Conservation (phyloP, 1,139 yeast genomes). For the Geotrichum bryndzae region DNA sequence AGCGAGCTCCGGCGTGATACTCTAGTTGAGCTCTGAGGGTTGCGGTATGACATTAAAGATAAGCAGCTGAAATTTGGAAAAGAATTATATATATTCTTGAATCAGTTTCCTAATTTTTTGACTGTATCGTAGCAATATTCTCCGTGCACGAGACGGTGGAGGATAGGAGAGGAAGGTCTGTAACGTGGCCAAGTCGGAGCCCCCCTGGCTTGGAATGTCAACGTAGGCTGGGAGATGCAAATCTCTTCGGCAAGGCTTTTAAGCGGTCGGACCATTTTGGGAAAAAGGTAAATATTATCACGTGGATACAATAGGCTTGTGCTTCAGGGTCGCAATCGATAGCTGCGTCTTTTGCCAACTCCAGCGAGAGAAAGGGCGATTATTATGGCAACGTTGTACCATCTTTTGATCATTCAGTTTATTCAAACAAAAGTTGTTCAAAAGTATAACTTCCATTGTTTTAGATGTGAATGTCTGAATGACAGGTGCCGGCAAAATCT, state of each 20-base stretch:
- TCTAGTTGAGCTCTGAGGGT: constrained; percentile 7
- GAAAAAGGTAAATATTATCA: neutral
- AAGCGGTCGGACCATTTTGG: neutral
- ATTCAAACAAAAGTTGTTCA: too few relatives aligned
- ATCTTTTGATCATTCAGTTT: too few relatives aligned
- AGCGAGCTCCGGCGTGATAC: constrained; percentile 12
- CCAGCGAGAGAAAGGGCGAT: too few relatives aligned
- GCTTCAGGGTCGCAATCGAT: neutral
- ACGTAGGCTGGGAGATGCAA: neutral
- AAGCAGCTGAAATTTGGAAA: neutral
- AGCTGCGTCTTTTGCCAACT: too few relatives aligned
- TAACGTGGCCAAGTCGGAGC: neutral
- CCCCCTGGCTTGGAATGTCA: neutral
- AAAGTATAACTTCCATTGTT: too few relatives aligned
- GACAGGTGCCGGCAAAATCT: too few relatives aligned
- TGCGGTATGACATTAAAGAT: neutral
- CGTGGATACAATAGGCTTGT: neutral
- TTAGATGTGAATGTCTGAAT: too few relatives aligned
- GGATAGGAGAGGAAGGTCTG: neutral
- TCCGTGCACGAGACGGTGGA: neutral
- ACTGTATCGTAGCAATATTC: too few relatives aligned
- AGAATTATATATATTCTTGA: neutral
- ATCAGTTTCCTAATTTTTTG: neutral
- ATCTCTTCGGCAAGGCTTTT: neutral
- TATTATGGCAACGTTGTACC: too few relatives aligned